Conservation (phyloP, 345 rosid genomes). For the Psidium guajava region DNA sequence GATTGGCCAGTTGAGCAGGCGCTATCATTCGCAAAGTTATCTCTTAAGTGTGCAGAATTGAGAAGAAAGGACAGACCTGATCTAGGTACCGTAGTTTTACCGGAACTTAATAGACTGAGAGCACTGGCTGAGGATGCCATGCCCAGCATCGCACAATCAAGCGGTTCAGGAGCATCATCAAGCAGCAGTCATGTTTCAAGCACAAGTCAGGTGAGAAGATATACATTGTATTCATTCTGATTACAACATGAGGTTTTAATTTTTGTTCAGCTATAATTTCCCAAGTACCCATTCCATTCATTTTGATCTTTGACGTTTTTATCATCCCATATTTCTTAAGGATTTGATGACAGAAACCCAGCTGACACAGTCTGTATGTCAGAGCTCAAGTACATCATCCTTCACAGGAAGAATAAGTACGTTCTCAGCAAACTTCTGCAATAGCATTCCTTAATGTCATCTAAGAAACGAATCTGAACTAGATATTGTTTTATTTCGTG, state of each 20-base stretch:
- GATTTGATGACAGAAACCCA: conserved; percentile 26
- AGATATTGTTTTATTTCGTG: neutral
- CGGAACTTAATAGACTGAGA: conserved; percentile 62
- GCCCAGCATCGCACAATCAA: conserved; percentile 9
- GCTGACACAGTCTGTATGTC: conserved; percentile 13
- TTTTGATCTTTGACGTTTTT: neutral
- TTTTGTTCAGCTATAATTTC: neutral
- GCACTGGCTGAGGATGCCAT: conserved; percentile 44
- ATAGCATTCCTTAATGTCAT: neutral
- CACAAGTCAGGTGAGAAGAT: conserved; percentile 22
- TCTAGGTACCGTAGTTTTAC: conserved; percentile 46
- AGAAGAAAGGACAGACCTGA: conserved; percentile 89
- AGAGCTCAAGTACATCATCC: conserved; percentile 25
- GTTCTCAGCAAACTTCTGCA: neutral
- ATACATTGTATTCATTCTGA: neutral
- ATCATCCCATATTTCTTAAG: conserved; percentile 10
- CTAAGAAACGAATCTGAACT: neutral
- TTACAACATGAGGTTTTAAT: neutral
- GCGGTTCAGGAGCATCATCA: conserved; percentile 16
- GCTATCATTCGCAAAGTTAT: conserved; percentile 42
- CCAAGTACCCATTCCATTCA: neutral
- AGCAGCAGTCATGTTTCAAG: conserved; percentile 10
- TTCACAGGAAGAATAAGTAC: conserved; percentile 8
- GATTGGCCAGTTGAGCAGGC: conserved; percentile 82
- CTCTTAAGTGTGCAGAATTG: conserved; percentile 64